Percentiles rank a stretch among this genome's conserved stretches.
Evolutionary conservation across 441 rosid species (phyloP).

Genomic region (Codiaeum variegatum): DNA sequence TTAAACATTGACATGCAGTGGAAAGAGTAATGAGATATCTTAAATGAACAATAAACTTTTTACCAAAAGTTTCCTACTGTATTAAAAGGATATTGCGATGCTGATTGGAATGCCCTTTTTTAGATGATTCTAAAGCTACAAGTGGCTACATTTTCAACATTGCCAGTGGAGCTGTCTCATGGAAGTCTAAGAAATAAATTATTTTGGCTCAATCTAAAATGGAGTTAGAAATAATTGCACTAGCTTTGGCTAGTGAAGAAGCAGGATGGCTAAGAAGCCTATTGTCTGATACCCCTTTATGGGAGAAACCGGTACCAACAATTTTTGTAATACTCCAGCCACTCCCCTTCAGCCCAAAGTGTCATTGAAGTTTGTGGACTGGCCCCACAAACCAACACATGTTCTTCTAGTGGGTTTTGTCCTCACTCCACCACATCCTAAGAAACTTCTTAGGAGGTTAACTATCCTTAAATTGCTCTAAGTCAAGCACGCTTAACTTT

Average conservation of each 20-base stretch:
- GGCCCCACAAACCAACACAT: too few relatives aligned
- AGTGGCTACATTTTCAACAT: too few relatives aligned
- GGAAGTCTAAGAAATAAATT: background rate
- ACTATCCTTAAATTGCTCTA: too few relatives aligned
- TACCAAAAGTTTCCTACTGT: slow-evolving; percentile 8
- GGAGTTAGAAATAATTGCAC: background rate
- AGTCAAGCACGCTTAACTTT: too few relatives aligned
- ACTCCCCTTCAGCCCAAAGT: too few relatives aligned
- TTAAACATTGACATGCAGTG: background rate
- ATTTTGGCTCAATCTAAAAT: background rate
- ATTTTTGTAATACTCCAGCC: too few relatives aligned
- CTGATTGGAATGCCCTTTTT: background rate
- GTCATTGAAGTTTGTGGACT: too few relatives aligned
- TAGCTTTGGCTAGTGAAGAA: background rate
- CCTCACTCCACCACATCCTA: too few relatives aligned
- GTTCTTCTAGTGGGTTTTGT: too few relatives aligned
- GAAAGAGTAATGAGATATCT: background rate
- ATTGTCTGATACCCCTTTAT: too few relatives aligned
- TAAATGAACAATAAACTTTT: background rate
- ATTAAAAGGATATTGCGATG: slow-evolving; percentile 11
- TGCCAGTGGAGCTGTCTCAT: background rate
- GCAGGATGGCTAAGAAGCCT: slow-evolving; percentile 1
- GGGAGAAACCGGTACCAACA: too few relatives aligned
- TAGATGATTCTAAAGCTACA: slow-evolving; percentile 7
- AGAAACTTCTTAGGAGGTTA: too few relatives aligned